Evolutionary conservation across 208 protist species (phyloP), one percentile per base, ranked within the genome.

Genomic region (Polymyxa betae): DNA sequence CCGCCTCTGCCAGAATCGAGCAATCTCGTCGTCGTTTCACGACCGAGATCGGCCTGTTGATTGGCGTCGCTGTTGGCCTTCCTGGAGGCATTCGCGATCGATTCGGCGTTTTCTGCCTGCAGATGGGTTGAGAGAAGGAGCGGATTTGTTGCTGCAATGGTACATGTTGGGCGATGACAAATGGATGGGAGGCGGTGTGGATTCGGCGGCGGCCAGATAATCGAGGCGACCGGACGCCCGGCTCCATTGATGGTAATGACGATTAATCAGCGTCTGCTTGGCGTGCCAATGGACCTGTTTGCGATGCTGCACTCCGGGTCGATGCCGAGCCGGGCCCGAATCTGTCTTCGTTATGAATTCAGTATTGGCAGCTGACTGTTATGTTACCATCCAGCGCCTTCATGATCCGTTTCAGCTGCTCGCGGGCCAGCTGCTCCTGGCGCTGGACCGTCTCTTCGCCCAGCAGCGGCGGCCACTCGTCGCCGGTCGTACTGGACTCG

Each of bases 141-240:
- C n/a, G n/a, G n/a, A n/a, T n/a, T n/a, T n/a, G n/a, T n/a, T n/a
- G n/a, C n/a, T n/a, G n/a, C n/a, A n/a, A n/a, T n/a, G n/a, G n/a
- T n/a, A n/a, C n/a, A n/a, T n/a, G n/a, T n/a, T n/a, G n/a, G n/a
- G n/a, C n/a, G n/a, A n/a, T n/a, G n/a, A n/a, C n/a, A n/a, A n/a
- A n/a, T n/a, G n/a, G n/a, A n/a, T n/a, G n/a, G n/a, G n/a, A n/a
- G n/a, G n/a, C n/a, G n/a, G n/a, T n/a, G n/a, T n/a, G n/a, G n/a
- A n/a, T n/a, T n/a, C n/a, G n/a, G n/a, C n/a, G n/a, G n/a, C n/a
- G n/a, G n/a, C n/a, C n/a, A 82, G 5, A 5, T 5, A 82, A 43
- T 82, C 72, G 5, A 82, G n/a, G 5, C 72, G 5, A 82, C 35
- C 72, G 16, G 72, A 82, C 72, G 72, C 72, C n/a, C 72, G 72